phyloP scores from a whole-genome alignment of 2,329 filamentous ascomycete species.

The Teratosphaeria zuluensis region DNA sequence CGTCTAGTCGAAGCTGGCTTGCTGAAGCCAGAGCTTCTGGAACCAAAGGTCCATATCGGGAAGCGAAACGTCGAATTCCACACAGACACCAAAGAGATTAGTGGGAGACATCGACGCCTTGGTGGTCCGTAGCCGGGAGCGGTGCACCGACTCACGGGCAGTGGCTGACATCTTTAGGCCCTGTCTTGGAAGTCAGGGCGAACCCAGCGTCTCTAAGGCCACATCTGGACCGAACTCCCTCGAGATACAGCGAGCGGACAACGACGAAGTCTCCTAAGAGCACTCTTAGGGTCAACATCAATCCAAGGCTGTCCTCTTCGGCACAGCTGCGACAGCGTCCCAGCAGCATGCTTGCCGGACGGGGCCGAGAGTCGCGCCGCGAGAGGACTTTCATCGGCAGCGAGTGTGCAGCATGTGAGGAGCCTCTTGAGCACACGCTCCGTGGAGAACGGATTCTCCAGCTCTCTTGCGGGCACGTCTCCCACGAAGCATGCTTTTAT shows the following conservation, averaged over 20 bases:
- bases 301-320: constrained; percentile 9
- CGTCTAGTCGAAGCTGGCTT: constrained; percentile 10
- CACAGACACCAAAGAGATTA: constrained; percentile 9
- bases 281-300: constrained; percentile 6
- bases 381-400: constrained; percentile 93
- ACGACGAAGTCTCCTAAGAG: neutral
- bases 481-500: constrained; percentile 97
- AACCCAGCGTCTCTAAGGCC: constrained; percentile 10
- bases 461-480: constrained; percentile 93
- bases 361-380: constrained; percentile 46
- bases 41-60: constrained; percentile 2
- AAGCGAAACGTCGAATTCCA: constrained; percentile 7
- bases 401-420: constrained; percentile 93
- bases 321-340: constrained; percentile 15
- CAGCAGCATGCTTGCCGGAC: constrained; percentile 25
- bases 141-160: neutral
- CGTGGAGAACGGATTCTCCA: constrained; percentile 89
- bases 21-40: constrained; percentile 4
- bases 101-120: constrained; percentile 11
- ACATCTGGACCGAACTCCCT: constrained; percentile 10
- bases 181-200: constrained; percentile 15
- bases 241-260: neutral
- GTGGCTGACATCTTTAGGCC: constrained; percentile 10
- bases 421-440: constrained; percentile 89
- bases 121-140: neutral